phyloP scores from a whole-genome alignment of 352 stramenopile species.

The Globisporangium splendens region DNA sequence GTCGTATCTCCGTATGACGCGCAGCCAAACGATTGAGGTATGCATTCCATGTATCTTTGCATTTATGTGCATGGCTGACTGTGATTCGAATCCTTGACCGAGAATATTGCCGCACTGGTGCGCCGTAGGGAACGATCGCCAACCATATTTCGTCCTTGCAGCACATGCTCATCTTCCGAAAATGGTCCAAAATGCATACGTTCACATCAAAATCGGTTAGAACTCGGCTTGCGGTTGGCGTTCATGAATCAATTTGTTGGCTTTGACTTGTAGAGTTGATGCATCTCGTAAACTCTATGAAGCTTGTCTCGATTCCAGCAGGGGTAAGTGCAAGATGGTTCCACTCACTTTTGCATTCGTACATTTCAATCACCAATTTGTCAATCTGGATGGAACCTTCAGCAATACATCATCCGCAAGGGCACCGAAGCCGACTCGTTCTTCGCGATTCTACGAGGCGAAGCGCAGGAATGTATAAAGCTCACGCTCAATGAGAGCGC shows the following conservation, averaged over 20 bases:
- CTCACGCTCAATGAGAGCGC: slow-evolving; percentile 59
- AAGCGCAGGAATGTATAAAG: slow-evolving; percentile 66
- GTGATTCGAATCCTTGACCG: too few relatives aligned
- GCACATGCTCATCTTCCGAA: slow-evolving; percentile 71
- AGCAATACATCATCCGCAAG: slow-evolving; percentile 83
- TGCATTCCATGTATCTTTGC: neutral
- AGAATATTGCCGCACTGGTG: too few relatives aligned
- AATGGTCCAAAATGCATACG: slow-evolving; percentile 85
- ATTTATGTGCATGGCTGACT: neutral
- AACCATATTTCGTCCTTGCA: slow-evolving; percentile 84
- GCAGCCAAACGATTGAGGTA: slow-evolving; percentile 71
- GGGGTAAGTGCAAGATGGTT: slow-evolving; percentile 23
- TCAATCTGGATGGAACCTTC: neutral
- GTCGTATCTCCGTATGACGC: slow-evolving; percentile 80
- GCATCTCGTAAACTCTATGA: slow-evolving; percentile 84
- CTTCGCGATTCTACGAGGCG: slow-evolving; percentile 68
- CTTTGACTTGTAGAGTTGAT: slow-evolving; percentile 56
- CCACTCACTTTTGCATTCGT: slow-evolving; percentile 3
- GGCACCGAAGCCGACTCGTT: slow-evolving; percentile 73
- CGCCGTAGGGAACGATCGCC: slow-evolving; percentile 61
- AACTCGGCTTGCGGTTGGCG: neutral
- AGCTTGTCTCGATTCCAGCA: slow-evolving; percentile 54
- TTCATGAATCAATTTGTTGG: neutral
- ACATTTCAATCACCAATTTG: neutral
- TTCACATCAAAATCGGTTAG: neutral